These are phyloP conservation scores for Dendrostoma leiphaemia DNA, from an alignment of 2,329 filamentous ascomycete species.

Conservation along the genomic window DNA sequence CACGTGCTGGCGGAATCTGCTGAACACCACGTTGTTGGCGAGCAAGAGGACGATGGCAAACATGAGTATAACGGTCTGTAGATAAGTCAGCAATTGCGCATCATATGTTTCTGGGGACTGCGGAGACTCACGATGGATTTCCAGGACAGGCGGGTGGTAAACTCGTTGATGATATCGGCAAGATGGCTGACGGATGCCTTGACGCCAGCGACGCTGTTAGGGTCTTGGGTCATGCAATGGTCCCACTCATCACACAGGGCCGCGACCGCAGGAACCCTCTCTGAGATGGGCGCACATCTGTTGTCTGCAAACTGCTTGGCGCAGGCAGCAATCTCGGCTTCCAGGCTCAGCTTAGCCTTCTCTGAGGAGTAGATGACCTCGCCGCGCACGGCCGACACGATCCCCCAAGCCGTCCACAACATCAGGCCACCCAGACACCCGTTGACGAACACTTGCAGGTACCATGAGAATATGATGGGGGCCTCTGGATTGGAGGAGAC, in stretches of 20 bases:
- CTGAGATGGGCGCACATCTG: slow-evolving; percentile 61
- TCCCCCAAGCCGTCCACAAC: slow-evolving; percentile 66
- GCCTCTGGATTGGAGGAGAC: slow-evolving; percentile 58
- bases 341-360: slow-evolving; percentile 64
- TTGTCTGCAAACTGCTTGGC: slow-evolving; percentile 73
- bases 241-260: slow-evolving; percentile 77
- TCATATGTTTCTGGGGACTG: no score
- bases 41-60: slow-evolving; percentile 47
- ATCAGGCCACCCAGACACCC: slow-evolving; percentile 53
- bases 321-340: slow-evolving; percentile 73
- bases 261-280: slow-evolving; percentile 70
- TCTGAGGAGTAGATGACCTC: slow-evolving; percentile 74
- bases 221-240: slow-evolving; percentile 82
- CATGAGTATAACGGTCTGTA: slow-evolving; percentile 50
- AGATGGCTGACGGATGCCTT: slow-evolving; percentile 84
- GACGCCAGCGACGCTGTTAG: slow-evolving; percentile 72
- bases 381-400: slow-evolving; percentile 66
- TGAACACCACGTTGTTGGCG: slow-evolving; percentile 50
- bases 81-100: not conserved
- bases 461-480: slow-evolving; percentile 57
- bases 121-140: slow-evolving; percentile 14
- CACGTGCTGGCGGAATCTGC: slow-evolving; percentile 30
- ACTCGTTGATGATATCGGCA: slow-evolving; percentile 89
- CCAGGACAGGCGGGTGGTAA: slow-evolving; percentile 48
- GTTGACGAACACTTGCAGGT: slow-evolving; percentile 63